Evolutionary conservation across 345 rosid species (phyloP), one percentile per base, ranked within the genome.

Genomic region (Ailanthus altissimus): DNA sequence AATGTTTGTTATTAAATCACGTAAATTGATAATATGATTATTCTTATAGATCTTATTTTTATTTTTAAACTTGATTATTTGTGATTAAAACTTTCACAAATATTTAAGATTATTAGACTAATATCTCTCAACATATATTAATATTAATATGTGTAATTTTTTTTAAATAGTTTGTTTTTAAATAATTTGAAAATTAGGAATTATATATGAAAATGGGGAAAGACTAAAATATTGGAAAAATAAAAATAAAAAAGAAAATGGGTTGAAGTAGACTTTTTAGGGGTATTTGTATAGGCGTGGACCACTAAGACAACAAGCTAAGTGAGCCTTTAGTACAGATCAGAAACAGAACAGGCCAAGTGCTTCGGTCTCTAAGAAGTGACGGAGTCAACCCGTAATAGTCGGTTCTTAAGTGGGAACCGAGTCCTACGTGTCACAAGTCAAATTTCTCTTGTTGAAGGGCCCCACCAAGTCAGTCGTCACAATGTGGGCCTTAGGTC

Each of bases 301-400:
- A 50, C 38, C 71, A 45, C 36, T n/a, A 32, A 12, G 28, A 20
- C 32, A 40, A n/a, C n/a, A n/a, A n/a, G n/a, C n/a, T n/a, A 38
- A 18, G 5, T 12, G 51, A 59, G 6, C 11, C 21, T 8, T 11
- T 11, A 9, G 0, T 46, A 1, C 6, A 45, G 6, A 45, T 1
- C 0, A 2, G 5, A n/a, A 51, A 15, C 6, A 40, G 16, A 10
- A 25, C 11, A 32, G 65, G 66, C 47, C 81, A 57, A 77, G 53
- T 46, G 83, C 73, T 70, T 60, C 81, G 80, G 83, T 81, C 80
- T 28, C 32, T 5, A 45, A 10, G 20, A 42, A 67, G 43, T 8
- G 84, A 70, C 75, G 81, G 76, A 77, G 86, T 83, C 88, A 83
- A 83, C 81, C 82, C 77, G 73, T 8, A 49, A 1, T 9, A 25